A percentile compares a stretch with the other conserved stretches of the same genome.
phyloP scores from a whole-genome alignment of 306 rosid genomes.

The Acacia acuminata region DNA sequence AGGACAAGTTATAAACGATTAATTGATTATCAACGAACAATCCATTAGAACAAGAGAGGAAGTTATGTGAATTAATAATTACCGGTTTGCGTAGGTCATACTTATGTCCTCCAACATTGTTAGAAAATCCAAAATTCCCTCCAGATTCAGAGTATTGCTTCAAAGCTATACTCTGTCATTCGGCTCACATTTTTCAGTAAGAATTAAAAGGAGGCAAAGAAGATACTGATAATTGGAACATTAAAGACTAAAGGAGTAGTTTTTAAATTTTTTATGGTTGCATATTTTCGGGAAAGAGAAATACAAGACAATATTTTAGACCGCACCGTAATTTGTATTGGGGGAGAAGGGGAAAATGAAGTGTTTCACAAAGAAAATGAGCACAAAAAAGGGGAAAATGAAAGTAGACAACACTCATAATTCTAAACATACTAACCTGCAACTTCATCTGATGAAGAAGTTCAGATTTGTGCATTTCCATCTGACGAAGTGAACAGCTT shows the following conservation, averaged over 20 bases:
- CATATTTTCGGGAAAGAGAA: constrained; percentile 9
- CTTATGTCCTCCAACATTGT: constrained; percentile 55
- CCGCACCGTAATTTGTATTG: background rate
- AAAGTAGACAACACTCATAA: constrained; percentile 8
- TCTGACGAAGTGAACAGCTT: constrained; percentile 61
- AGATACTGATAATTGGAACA: background rate
- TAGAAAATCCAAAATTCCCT: constrained; percentile 30
- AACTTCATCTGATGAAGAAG: constrained; percentile 73
- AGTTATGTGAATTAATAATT: constrained; percentile 14
- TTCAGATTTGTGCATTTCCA: constrained; percentile 68
- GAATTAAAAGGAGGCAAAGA: background rate
- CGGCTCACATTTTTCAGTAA: constrained; percentile 13
- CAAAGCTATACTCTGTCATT: constrained; percentile 50
- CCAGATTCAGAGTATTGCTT: constrained; percentile 40
- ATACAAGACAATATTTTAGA: background rate
- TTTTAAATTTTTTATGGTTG: constrained; percentile 9
- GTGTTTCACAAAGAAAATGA: background rate
- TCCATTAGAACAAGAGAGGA: background rate
- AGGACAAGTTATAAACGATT: background rate
- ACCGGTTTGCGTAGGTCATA: constrained; percentile 88
- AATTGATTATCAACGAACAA: constrained; percentile 18
- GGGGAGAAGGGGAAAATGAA: too few relatives aligned
- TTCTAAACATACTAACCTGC: constrained; percentile 41
- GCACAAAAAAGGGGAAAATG: background rate
- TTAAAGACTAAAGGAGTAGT: background rate